These are phyloP conservation scores for Sindora glabra DNA, from an alignment of 306 rosid genomes.

Conservation along the genomic window DNA sequence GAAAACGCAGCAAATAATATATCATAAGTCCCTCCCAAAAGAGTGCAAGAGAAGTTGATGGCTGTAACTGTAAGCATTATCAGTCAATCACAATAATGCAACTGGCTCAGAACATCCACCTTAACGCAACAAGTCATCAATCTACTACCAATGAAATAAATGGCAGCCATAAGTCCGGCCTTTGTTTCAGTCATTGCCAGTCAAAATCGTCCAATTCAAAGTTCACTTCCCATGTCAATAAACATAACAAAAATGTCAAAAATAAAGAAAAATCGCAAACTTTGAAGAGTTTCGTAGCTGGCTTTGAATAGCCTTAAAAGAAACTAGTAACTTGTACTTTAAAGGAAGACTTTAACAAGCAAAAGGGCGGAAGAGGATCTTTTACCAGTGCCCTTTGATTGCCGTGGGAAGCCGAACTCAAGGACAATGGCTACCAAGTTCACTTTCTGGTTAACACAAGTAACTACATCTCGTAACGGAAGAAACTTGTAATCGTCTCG, in stretches of 20 bases:
- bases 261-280: no score
- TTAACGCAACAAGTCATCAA: constrained; percentile 45
- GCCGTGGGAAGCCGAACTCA: constrained; percentile 40
- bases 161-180: constrained; percentile 89
- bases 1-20: no score
- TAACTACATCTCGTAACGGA: constrained; percentile 33
- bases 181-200: constrained; percentile 79
- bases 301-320: no score
- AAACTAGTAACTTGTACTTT: neutral
- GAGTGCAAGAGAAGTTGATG: neutral
- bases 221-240: neutral
- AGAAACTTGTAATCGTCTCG: constrained; percentile 28
- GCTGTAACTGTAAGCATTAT: neutral
- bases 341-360: neutral
- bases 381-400: constrained; percentile 52
- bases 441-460: constrained; percentile 27
- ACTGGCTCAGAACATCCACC: constrained; percentile 67
- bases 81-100: neutral
- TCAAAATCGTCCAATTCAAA: neutral
- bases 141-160: constrained; percentile 58
- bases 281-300: no score
- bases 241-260: no score
- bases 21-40: neutral
- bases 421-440: constrained; percentile 35
- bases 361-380: neutral